These are phyloP conservation scores for Aurantiochytrium sp. DNA, from an alignment of 108 stramenopile genomes.

Conservation along the genomic window DNA sequence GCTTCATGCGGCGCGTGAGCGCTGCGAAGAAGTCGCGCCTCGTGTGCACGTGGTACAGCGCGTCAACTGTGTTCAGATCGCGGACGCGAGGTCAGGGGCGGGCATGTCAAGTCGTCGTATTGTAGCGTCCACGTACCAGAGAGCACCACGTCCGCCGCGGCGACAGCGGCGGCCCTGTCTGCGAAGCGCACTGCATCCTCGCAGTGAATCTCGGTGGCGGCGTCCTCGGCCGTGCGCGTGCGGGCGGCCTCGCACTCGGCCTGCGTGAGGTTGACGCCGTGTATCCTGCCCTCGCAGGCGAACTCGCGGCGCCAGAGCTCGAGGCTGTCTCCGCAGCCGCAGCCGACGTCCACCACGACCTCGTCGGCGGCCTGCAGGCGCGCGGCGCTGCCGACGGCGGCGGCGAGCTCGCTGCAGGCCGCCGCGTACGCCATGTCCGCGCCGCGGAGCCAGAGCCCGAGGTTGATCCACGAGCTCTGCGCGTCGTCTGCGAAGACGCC, in stretches of 20 bases:
- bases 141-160: not conserved
- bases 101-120: not conserved
- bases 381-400: not conserved
- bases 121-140: not conserved
- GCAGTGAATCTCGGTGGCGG: not conserved
- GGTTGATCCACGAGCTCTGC: not conserved
- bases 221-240: not conserved
- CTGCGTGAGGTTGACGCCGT: not conserved
- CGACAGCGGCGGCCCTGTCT: not conserved
- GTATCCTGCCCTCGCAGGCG: not conserved
- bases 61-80: not conserved
- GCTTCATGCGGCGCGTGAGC: not conserved
- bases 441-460: not conserved
- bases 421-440: not conserved
- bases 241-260: not conserved
- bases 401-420: not conserved
- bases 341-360: not conserved
- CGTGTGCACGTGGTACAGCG: not conserved
- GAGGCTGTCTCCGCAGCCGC: not conserved
- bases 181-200: not conserved
- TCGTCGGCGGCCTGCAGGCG: not conserved
- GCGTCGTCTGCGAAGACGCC: not conserved
- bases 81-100: not conserved
- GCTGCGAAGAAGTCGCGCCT: not conserved
- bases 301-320: not conserved